phyloP scores from a whole-genome alignment of 2,329 filamentous ascomycete genomes.

The Mycosphaerella sp. region DNA sequence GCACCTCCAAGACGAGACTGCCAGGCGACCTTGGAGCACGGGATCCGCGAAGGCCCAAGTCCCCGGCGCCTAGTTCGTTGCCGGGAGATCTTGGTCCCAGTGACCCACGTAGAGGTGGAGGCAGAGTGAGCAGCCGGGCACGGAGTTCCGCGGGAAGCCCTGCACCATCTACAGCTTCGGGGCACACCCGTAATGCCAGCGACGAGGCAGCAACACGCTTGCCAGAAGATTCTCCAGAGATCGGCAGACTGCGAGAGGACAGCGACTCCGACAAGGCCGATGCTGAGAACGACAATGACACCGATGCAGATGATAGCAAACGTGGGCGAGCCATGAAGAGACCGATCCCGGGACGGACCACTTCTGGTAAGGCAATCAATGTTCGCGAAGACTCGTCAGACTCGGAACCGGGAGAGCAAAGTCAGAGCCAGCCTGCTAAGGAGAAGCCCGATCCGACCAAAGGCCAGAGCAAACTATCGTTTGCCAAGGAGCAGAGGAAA shows the following conservation, averaged over 20 bases:
- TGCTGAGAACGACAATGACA: constrained; percentile 33
- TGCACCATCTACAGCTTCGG: constrained; percentile 18
- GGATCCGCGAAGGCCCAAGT: constrained; percentile 33
- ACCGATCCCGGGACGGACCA: constrained; percentile 32
- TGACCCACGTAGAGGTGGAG: constrained; percentile 22
- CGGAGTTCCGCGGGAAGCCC: constrained; percentile 27
- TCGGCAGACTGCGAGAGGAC: constrained; percentile 20
- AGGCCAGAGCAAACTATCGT: constrained; percentile 30
- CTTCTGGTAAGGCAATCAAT: constrained; percentile 32
- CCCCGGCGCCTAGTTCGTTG: constrained; percentile 26
- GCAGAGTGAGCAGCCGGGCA: constrained; percentile 13
- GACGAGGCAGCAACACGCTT: constrained; percentile 25
- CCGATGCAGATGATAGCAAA: constrained; percentile 27
- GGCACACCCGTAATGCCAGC: constrained; percentile 23
- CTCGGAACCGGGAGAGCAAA: constrained; percentile 21
- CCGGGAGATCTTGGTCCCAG: constrained; percentile 33
- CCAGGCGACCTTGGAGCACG: constrained; percentile 35
- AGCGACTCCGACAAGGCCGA: constrained; percentile 29
- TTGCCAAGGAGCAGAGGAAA: constrained; percentile 25
- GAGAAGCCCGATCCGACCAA: constrained; percentile 34
- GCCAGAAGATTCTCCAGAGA: constrained; percentile 27
- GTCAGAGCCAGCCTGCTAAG: constrained; percentile 10
- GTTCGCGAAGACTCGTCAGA: constrained; percentile 28
- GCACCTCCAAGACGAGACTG: constrained; percentile 27
- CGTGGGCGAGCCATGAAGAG: constrained; percentile 32